Percentiles rank a stretch among this genome's conserved stretches.
Conservation (phyloP, 2,329 filamentous ascomycete genomes). For the Metarhizium guizhouense region DNA sequence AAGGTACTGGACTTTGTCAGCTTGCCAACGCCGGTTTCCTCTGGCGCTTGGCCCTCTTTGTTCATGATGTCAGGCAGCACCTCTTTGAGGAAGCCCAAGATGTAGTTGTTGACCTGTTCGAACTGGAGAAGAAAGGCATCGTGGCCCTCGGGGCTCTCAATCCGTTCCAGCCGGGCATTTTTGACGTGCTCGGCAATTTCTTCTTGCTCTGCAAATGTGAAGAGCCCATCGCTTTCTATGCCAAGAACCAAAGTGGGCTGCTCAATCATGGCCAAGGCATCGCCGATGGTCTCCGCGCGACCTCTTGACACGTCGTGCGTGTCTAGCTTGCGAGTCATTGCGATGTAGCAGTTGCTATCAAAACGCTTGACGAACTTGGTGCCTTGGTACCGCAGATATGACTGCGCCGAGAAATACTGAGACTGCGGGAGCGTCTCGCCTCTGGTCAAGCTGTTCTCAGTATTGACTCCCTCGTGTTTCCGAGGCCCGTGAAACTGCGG, state of each 20-base stretch:
- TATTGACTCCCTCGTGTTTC: slow-evolving; percentile 23
- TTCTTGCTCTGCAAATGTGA: slow-evolving; percentile 94
- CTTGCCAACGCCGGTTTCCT: slow-evolving; percentile 45
- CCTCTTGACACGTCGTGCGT: slow-evolving; percentile 89
- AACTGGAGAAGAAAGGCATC: slow-evolving; percentile 96
- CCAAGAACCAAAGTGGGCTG: slow-evolving; percentile 88
- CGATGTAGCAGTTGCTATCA: slow-evolving; percentile 98
- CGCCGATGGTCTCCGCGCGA: slow-evolving; percentile 56
- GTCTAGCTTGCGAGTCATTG: slow-evolving; percentile 94
- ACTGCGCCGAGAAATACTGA: slow-evolving; percentile 97
- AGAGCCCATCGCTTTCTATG: slow-evolving; percentile 91
- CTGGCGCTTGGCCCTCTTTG: slow-evolving; percentile 40
- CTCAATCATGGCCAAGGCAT: slow-evolving; percentile 72
- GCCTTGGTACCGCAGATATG: slow-evolving; percentile 93
- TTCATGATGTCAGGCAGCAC: slow-evolving; percentile 84
- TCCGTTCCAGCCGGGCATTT: slow-evolving; percentile 69
- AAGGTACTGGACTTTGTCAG: slow-evolving; percentile 85
- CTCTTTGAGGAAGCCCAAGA: slow-evolving; percentile 74
- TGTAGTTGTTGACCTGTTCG: slow-evolving; percentile 87
- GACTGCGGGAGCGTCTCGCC: slow-evolving; percentile 47
- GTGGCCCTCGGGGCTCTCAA: slow-evolving; percentile 90
- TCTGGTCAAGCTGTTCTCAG: slow-evolving; percentile 34
- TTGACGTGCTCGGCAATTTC: slow-evolving; percentile 79
- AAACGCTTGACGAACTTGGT: slow-evolving; percentile 95
- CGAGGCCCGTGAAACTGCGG: slow-evolving; percentile 62